Conservation (phyloP, 2,329 filamentous ascomycete species). For the Fonsecaea pugnacius region DNA sequence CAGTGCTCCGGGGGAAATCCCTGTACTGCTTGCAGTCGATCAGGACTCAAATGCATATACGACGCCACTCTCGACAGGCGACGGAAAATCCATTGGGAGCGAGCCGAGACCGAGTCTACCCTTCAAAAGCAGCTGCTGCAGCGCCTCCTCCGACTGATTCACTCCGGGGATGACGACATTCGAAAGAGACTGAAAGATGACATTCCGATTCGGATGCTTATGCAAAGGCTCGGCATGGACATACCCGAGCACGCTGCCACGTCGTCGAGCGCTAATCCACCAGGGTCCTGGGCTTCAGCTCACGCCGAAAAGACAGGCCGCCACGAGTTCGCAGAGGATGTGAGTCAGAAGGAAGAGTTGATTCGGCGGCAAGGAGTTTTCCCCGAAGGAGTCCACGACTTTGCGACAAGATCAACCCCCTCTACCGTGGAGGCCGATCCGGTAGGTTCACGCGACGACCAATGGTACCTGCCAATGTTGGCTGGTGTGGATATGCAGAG, state of each 20-base stretch:
- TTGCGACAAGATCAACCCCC: neutral
- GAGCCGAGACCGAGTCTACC: slow-evolving; percentile 17
- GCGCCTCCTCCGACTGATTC: slow-evolving; percentile 17
- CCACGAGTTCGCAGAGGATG: slow-evolving; percentile 5
- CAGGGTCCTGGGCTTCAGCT: neutral
- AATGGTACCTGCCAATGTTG: neutral
- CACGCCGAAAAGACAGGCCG: slow-evolving; percentile 6
- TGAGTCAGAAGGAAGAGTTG: slow-evolving; percentile 14
- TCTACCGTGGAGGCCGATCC: neutral
- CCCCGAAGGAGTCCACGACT: neutral
- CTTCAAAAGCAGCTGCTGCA: slow-evolving; percentile 20
- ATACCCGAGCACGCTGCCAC: neutral
- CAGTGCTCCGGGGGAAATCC: slow-evolving; percentile 22
- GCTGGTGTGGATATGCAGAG: neutral
- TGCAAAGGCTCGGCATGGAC: slow-evolving; percentile 16
- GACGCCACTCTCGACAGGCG: slow-evolving; percentile 19
- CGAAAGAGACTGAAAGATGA: slow-evolving; percentile 9
- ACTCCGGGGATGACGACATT: neutral
- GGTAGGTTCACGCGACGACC: slow-evolving; percentile 9
- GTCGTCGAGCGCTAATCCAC: neutral
- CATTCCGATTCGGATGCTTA: slow-evolving; percentile 4
- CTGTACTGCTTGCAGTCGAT: slow-evolving; percentile 18
- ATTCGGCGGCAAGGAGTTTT: slow-evolving; percentile 4
- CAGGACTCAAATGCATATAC: slow-evolving; percentile 18
- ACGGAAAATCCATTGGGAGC: slow-evolving; percentile 23